phyloP scores from a whole-genome alignment of 2,329 filamentous ascomycete species.

The Trichoderma semiorbis region DNA sequence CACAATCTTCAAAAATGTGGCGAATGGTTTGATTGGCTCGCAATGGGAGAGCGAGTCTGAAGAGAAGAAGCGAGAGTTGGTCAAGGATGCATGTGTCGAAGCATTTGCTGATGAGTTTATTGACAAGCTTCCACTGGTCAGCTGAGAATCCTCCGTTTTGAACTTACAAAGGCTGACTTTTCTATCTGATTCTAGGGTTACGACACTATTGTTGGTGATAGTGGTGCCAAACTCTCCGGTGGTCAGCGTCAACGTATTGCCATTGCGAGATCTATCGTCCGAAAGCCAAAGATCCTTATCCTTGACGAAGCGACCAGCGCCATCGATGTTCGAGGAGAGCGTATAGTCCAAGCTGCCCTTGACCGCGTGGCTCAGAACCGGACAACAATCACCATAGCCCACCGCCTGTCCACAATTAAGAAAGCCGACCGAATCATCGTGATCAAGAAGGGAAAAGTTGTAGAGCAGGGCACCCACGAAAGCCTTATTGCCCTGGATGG shows the following conservation, averaged over 20 bases:
- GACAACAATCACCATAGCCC: conserved; percentile 72
- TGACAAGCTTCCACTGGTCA: conserved; percentile 54
- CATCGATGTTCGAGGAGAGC: conserved; percentile 52
- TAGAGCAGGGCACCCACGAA: conserved; percentile 74
- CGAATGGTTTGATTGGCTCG: conserved; percentile 53
- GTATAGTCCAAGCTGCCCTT: conserved; percentile 62
- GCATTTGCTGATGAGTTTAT: conserved; percentile 70
- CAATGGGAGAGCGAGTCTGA: conserved; percentile 51
- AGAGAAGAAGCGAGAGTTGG: conserved; percentile 56
- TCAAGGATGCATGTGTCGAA: conserved; percentile 62
- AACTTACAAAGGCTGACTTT: background rate
- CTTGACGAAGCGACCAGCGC: conserved; percentile 76
- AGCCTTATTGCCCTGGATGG: conserved; percentile 58
- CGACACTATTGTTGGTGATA: conserved; percentile 71
- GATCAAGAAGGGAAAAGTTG: conserved; percentile 64
- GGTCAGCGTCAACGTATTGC: conserved; percentile 82
- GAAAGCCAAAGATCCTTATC: conserved; percentile 67
- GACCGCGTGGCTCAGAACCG: conserved; percentile 58
- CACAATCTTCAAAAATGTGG: conserved; percentile 61
- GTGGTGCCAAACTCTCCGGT: conserved; percentile 74
- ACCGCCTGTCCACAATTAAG: conserved; percentile 70
- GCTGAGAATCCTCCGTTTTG: conserved; percentile 14
- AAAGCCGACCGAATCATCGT: conserved; percentile 78
- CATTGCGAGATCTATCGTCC: conserved; percentile 71
- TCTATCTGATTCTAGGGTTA: conserved; percentile 50